Evolutionary conservation across 2,329 filamentous ascomycete species (phyloP).

Genomic region (Fusarium multiceps): DNA sequence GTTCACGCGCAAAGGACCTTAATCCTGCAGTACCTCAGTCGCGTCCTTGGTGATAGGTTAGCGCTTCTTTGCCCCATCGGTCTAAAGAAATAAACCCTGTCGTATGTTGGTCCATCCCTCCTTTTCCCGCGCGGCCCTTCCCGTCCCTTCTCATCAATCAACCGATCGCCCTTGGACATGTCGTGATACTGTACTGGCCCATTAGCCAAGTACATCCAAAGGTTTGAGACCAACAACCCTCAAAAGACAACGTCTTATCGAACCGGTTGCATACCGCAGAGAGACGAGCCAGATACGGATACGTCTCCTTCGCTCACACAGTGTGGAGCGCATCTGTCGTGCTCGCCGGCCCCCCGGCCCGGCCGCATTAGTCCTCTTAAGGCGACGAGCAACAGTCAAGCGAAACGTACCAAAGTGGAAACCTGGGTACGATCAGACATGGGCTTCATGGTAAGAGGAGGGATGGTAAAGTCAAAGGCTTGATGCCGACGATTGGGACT

Average conservation of each 20-base stretch:
- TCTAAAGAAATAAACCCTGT: conserved; percentile 25
- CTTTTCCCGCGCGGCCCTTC: conserved; percentile 37
- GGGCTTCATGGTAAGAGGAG: conserved; percentile 11
- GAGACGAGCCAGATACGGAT: neutral
- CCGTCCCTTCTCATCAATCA: conserved; percentile 32
- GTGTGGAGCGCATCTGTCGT: conserved; percentile 29
- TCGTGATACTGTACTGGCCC: conserved; percentile 11
- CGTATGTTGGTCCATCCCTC: conserved; percentile 28
- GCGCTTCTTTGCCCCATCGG: neutral
- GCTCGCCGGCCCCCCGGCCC: conserved; percentile 31
- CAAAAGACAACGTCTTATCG: neutral
- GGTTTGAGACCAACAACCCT: neutral
- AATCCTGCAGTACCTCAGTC: neutral
- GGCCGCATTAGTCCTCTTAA: conserved; percentile 40
- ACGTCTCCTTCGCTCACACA: conserved; percentile 15
- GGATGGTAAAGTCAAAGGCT: neutral
- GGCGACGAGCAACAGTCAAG: conserved; percentile 35
- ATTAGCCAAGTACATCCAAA: neutral
- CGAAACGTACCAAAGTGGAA: conserved; percentile 38
- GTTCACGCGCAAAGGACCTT: no score
- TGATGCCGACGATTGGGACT: neutral
- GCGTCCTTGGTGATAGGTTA: conserved; percentile 1
- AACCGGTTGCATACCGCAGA: neutral
- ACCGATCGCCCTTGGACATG: neutral
- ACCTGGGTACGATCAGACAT: conserved; percentile 24